Evolutionary conservation across 768 basidiomycete genomes (phyloP).

Genomic region (Lenzites betulinus): DNA sequence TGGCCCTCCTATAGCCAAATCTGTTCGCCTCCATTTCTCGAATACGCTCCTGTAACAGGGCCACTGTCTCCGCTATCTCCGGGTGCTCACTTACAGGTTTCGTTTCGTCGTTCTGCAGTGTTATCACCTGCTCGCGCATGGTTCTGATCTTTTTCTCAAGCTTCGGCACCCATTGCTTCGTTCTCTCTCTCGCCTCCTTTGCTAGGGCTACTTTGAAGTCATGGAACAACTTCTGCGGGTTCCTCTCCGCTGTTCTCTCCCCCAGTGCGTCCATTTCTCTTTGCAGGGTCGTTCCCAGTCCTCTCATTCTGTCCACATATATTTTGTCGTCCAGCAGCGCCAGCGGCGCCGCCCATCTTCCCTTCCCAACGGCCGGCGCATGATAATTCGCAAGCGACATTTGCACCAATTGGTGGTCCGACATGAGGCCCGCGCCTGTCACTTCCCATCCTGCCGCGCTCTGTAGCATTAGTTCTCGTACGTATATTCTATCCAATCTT

Average conservation of each 20-base stretch:
- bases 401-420: slow-evolving; percentile 11
- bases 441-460: background rate
- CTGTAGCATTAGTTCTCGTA: background rate
- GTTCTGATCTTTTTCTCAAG: background rate
- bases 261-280: background rate
- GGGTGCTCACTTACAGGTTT: too few relatives aligned
- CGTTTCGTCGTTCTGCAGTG: background rate
- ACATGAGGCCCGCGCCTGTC: background rate
- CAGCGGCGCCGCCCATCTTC: slow-evolving; percentile 5
- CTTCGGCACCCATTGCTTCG: background rate
- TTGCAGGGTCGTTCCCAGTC: background rate
- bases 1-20: background rate
- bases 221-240: background rate
- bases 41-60: background rate
- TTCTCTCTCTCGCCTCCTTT: background rate
- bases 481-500: too few relatives aligned
- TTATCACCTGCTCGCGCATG: background rate
- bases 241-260: background rate
- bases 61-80: background rate
- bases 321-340: background rate
- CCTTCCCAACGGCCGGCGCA: slow-evolving; percentile 7
- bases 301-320: background rate
- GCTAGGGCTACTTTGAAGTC: background rate
- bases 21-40: background rate
- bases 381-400: background rate